phyloP scores from a whole-genome alignment of 768 basidiomycete genomes.

The Vishniacozyma victoriae region DNA sequence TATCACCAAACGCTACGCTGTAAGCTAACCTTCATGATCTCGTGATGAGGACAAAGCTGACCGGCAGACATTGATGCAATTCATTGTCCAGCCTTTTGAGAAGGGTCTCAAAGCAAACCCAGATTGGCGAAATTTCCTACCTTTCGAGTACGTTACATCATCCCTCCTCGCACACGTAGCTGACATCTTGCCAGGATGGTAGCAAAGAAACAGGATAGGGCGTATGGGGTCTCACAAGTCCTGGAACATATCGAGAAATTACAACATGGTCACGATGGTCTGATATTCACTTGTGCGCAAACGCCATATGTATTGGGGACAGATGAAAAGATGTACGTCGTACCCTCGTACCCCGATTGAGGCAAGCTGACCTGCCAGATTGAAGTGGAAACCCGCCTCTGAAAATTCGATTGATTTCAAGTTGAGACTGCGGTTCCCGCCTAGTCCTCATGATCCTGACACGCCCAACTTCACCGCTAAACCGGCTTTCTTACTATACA shows the following conservation, averaged over 20 bases:
- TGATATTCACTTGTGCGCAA: conserved; percentile 90
- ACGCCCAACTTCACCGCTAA: conserved; percentile 76
- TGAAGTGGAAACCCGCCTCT: conserved; percentile 98
- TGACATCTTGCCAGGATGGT: conserved; percentile 60
- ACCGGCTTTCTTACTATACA: conserved; percentile 75
- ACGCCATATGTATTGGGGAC: conserved; percentile 76
- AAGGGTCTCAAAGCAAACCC: conserved; percentile 66
- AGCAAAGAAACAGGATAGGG: conserved; percentile 78
- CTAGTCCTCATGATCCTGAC: conserved; percentile 52
- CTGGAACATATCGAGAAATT: conserved; percentile 77
- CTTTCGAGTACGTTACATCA: conserved; percentile 67
- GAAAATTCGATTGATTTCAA: conserved; percentile 99
- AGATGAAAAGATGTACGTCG: conserved; percentile 74
- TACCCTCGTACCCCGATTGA: neutral
- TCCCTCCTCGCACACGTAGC: neutral
- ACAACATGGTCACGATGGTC: conserved; percentile 88
- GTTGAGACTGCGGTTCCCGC: conserved; percentile 87
- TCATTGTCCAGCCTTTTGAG: conserved; percentile 74
- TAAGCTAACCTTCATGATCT: conserved; percentile 48
- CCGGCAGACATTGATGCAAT: conserved; percentile 65
- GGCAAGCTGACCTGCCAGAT: conserved; percentile 51
- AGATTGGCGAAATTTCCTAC: conserved; percentile 58
- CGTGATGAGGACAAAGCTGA: neutral
- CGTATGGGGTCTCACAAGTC: conserved; percentile 82
- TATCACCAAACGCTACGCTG: conserved; percentile 83